These are phyloP conservation scores for Neonectria ditissima DNA, from an alignment of 2,329 filamentous ascomycete genomes.

Conservation along the genomic window DNA sequence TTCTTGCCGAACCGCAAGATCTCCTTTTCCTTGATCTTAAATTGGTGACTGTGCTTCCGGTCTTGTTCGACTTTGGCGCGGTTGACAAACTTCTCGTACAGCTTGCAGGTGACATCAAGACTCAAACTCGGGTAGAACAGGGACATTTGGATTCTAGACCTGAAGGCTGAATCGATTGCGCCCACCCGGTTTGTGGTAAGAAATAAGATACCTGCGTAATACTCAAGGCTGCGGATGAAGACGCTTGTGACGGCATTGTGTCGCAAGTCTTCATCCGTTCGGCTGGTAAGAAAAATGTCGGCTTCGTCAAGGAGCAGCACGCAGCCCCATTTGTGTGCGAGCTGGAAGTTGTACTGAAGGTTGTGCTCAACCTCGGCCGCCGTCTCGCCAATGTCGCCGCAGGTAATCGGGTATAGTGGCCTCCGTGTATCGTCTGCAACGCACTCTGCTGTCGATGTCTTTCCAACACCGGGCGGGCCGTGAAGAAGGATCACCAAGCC, in stretches of 20 bases:
- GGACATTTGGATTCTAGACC: constrained; percentile 18
- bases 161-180: constrained; percentile 20
- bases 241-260: constrained; percentile 61
- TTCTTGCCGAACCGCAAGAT: constrained; percentile 19
- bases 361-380: constrained; percentile 16
- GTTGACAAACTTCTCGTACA: constrained; percentile 23
- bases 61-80: constrained; percentile 21
- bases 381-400: constrained; percentile 26
- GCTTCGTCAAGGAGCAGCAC: constrained; percentile 26
- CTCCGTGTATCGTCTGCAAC: constrained; percentile 22
- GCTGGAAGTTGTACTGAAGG: constrained; percentile 15
- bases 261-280: constrained; percentile 12
- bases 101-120: constrained; percentile 15
- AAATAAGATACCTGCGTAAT: constrained; percentile 88
- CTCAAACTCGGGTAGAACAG: constrained; percentile 11
- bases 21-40: constrained; percentile 23
- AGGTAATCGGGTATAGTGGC: constrained; percentile 23
- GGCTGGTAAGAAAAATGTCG: constrained; percentile 19
- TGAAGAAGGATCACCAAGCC: constrained; percentile 23
- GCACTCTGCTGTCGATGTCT: constrained; percentile 23
- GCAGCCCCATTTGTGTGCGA: constrained; percentile 27
- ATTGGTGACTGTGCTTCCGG: background rate
- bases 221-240: constrained; percentile 83
- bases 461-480: constrained; percentile 21
- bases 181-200: constrained; percentile 85